These are phyloP conservation scores for Geotrichum histeridarum DNA, from an alignment of 1,139 yeast species.

Conservation along the genomic window DNA sequence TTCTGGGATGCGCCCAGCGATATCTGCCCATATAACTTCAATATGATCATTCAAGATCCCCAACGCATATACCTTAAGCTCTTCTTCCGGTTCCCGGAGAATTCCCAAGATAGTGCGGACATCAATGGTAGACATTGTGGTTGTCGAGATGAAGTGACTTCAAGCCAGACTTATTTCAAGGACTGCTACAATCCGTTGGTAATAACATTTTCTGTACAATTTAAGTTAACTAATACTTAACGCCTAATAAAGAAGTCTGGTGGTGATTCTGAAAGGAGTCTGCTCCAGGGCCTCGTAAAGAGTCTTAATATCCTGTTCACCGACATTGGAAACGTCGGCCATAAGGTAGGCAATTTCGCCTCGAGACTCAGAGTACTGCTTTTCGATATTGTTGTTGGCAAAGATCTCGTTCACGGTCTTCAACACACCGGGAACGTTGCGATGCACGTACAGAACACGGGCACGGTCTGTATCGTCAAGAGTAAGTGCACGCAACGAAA, in stretches of 20 bases:
- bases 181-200: too few relatives aligned
- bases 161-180: neutral
- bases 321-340: slow-evolving; percentile 94
- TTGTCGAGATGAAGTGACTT: neutral
- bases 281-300: slow-evolving; percentile 82
- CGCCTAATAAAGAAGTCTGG: slow-evolving; percentile 74
- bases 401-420: slow-evolving; percentile 94
- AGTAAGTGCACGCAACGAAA: slow-evolving; percentile 80
- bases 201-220: too few relatives aligned
- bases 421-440: slow-evolving; percentile 98
- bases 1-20: slow-evolving; percentile 81
- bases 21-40: slow-evolving; percentile 95
- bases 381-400: slow-evolving; percentile 92
- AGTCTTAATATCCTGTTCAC: slow-evolving; percentile 72
- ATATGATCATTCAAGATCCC: slow-evolving; percentile 74
- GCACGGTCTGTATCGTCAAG: slow-evolving; percentile 79
- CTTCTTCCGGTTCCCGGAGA: slow-evolving; percentile 71
- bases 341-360: slow-evolving; percentile 95
- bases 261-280: slow-evolving; percentile 86
- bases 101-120: slow-evolving; percentile 90
- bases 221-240: too few relatives aligned
- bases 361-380: slow-evolving; percentile 92
- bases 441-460: slow-evolving; percentile 93
- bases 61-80: slow-evolving; percentile 81
- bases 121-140: slow-evolving; percentile 25